Evolutionary conservation across 768 basidiomycete genomes (phyloP).

Genomic region (Calocera cornea): DNA sequence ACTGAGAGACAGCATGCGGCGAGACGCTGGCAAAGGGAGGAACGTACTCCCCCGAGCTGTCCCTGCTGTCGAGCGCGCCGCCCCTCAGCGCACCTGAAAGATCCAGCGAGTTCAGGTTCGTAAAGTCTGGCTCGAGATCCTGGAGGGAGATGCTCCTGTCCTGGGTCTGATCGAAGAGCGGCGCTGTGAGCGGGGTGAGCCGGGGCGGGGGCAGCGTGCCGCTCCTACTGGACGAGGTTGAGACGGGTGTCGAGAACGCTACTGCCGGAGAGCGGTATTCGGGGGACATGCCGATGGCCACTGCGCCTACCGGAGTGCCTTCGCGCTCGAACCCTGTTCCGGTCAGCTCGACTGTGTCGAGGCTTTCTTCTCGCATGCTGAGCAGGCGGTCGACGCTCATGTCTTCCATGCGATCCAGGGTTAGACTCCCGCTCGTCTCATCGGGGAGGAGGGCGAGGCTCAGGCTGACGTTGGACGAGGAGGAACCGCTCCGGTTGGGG

Average conservation of each 20-base stretch:
- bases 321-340: not conserved
- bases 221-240: not conserved
- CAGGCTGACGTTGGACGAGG: not conserved
- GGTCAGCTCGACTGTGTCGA: not conserved
- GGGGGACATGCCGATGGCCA: not conserved
- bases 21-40: not conserved
- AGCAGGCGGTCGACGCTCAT: not conserved
- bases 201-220: not conserved
- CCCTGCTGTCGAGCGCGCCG: not conserved
- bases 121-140: not conserved
- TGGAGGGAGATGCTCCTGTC: not conserved
- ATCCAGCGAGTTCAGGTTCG: not conserved
- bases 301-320: not conserved
- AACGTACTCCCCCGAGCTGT: not conserved
- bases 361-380: not conserved
- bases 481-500: constrained; percentile 34
- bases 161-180: not conserved
- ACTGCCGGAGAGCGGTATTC: not conserved
- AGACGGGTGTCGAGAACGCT: not conserved
- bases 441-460: not conserved
- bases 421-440: not conserved
- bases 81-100: not conserved
- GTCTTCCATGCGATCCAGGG: not conserved
- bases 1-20: not conserved
- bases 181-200: not conserved